Conservation (phyloP, 1,284 basidiomycete species). For the Leccinum griseonigrum region DNA sequence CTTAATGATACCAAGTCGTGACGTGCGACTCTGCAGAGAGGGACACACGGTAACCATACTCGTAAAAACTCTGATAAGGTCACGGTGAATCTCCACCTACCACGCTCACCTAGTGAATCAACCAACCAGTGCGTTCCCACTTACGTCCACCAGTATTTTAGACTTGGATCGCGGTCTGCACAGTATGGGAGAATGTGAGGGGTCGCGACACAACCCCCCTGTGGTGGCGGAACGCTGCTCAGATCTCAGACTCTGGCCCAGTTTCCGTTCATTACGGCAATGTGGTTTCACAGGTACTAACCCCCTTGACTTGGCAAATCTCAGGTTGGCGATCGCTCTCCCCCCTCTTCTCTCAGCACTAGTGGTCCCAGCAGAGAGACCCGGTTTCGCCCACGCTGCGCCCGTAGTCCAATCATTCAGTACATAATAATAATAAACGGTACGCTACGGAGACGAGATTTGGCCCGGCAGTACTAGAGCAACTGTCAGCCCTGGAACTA, state of each 20-base stretch:
- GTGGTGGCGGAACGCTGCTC: constrained; percentile 20
- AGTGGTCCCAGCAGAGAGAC: background rate
- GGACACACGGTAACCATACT: constrained; percentile 19
- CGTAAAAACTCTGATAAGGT: constrained; percentile 23
- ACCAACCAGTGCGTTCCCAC: constrained; percentile 3
- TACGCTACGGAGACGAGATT: constrained; percentile 4
- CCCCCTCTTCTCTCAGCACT: background rate
- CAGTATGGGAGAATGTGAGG: constrained; percentile 5
- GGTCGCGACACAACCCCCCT: constrained; percentile 2
- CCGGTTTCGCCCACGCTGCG: constrained; percentile 1
- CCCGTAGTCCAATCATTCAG: background rate
- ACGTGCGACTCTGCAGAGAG: constrained; percentile 18
- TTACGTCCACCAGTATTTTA: constrained; percentile 18
- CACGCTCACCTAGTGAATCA: background rate
- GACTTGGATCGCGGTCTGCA: background rate
- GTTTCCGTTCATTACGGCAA: constrained; percentile 30
- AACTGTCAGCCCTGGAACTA: constrained; percentile 14
- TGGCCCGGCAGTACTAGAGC: background rate
- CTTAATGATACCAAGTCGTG: constrained; percentile 8
- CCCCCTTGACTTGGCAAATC: constrained; percentile 23
- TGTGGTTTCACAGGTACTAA: constrained; percentile 4
- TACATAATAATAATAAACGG: constrained; percentile 22
- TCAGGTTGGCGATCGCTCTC: constrained; percentile 17
- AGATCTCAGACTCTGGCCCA: constrained; percentile 2
- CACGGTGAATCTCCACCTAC: constrained; percentile 2